Base-by-base conservation (phyloP, 2,329 filamentous ascomycete species). In the Diaporthe aspalathi region DNA sequence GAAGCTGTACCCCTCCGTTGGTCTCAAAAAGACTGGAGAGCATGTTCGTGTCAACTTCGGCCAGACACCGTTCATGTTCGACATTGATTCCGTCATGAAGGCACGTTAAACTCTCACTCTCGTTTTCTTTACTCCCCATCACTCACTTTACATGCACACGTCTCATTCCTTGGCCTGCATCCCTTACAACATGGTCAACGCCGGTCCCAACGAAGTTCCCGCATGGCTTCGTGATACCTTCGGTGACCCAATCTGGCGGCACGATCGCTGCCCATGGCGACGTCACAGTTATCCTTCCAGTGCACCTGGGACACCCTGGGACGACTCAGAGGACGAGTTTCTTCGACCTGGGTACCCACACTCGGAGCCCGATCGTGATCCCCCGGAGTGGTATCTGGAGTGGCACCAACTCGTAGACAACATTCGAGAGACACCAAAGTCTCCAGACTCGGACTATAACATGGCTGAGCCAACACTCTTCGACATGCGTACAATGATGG, bases 71-170 rank as follows among this genome's bases (percentile, higher is more conserved):
- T 98, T 98, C 80, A 87, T 94, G 54, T 99, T 92, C 82, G 93
- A 98, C 79, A 98, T 99, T 76, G 94, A 98, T 80, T 88, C 89
- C 72, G 89, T 96, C 86, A 92, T 97, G 84, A 88, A 88, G 84
- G 93, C 93, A 86, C 77, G 88, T 82, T 38, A 70, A 68, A 50
- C 35, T 43, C 76, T 32, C 11, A 50, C 66, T 60, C 27, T 71
- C 57, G 17, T 54, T 71, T 50, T 43, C 22, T 47, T 43, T 40
- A 60, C 6, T n/a, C 2, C 40, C 29, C 27, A 50, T 24, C n/a
- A 38, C 67, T 32, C 38, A n/a, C 49, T 65, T 52, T 32, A 29
- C 9, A 50, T 52, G n/a, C 40, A 32, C 43, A 29, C 8, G 47
- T 52, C 38, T 47, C 2, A 7, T n/a, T 16, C 6, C 27, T 11